These are phyloP conservation scores for Leishmania major DNA, from an alignment of 208 protist species.

Conservation along the genomic window DNA sequence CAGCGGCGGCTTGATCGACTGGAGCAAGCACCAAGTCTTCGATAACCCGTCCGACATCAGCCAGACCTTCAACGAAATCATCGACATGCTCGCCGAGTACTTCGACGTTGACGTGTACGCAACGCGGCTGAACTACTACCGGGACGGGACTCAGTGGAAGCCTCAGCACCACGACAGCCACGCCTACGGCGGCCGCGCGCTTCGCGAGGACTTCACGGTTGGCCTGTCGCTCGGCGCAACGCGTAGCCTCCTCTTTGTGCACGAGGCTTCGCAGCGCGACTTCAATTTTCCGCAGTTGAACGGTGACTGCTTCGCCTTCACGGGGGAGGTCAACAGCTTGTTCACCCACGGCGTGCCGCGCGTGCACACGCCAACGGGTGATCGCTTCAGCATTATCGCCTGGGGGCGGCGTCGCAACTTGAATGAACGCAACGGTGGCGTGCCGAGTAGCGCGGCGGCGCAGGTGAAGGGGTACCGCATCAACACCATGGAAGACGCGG, in stretches of 20 bases:
- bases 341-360: slow-evolving; percentile 93
- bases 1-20: slow-evolving; percentile 84
- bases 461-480: slow-evolving; percentile 31
- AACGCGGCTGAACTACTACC: slow-evolving; percentile 93
- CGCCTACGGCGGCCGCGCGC: slow-evolving; percentile 75
- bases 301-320: slow-evolving; percentile 94
- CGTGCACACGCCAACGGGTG: slow-evolving; percentile 54
- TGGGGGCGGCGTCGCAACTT: slow-evolving; percentile 83
- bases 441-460: slow-evolving; percentile 6
- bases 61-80: slow-evolving; percentile 80
- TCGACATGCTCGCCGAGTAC: slow-evolving; percentile 87
- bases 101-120: slow-evolving; percentile 93
- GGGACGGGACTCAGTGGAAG: slow-evolving; percentile 92
- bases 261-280: slow-evolving; percentile 78
- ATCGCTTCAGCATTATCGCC: slow-evolving; percentile 92
- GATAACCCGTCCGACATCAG: slow-evolving; percentile 90
- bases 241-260: slow-evolving; percentile 87
- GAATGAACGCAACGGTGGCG: slow-evolving; percentile 85
- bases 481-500: slow-evolving; percentile 69
- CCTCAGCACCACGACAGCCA: slow-evolving; percentile 94
- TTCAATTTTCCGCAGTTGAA: slow-evolving; percentile 93
- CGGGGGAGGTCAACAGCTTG: slow-evolving; percentile 79
- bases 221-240: slow-evolving; percentile 87
- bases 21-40: slow-evolving; percentile 93
- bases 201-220: slow-evolving; percentile 92